These are phyloP conservation scores for Trichoderma harzianum DNA, from an alignment of 2,329 filamentous ascomycete genomes.

Conservation along the genomic window DNA sequence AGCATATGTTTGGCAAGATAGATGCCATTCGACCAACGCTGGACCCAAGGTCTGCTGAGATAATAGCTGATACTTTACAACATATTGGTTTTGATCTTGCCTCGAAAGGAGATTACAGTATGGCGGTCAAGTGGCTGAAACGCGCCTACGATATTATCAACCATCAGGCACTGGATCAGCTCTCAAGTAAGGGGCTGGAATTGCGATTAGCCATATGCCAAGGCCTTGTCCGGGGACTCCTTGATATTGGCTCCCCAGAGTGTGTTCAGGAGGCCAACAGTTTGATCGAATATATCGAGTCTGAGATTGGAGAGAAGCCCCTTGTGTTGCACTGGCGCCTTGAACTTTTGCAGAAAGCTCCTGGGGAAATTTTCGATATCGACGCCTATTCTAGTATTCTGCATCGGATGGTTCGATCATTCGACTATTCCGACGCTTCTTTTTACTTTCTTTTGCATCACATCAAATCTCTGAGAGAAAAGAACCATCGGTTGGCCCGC, in stretches of 20 bases:
- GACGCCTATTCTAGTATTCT: constrained; percentile 53
- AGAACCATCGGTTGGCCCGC: constrained; percentile 46
- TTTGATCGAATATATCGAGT: constrained; percentile 59
- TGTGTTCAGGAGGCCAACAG: constrained; percentile 50
- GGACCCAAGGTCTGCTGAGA: constrained; percentile 53
- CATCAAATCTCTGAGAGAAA: constrained; percentile 60
- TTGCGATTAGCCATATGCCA: constrained; percentile 66
- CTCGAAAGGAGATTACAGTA: constrained; percentile 46
- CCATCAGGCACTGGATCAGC: constrained; percentile 48
- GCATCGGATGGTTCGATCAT: constrained; percentile 56
- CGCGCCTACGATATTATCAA: constrained; percentile 61
- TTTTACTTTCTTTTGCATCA: constrained; percentile 67
- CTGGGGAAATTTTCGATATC: constrained; percentile 46
- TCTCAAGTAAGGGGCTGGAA: constrained; percentile 60
- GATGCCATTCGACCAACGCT: constrained; percentile 38
- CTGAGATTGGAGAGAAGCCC: constrained; percentile 61
- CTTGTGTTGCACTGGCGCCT: constrained; percentile 66
- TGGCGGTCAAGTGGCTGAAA: constrained; percentile 70
- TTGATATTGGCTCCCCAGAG: constrained; percentile 46
- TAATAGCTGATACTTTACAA: constrained; percentile 64
- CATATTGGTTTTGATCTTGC: constrained; percentile 66
- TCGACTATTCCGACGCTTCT: constrained; percentile 58
- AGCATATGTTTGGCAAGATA: constrained; percentile 69
- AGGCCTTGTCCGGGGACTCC: constrained; percentile 52
- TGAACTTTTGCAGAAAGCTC: constrained; percentile 55